These are phyloP conservation scores for Paramecium sexaurelia DNA, from an alignment of 73 alveolate species.

Conservation along the genomic window DNA sequence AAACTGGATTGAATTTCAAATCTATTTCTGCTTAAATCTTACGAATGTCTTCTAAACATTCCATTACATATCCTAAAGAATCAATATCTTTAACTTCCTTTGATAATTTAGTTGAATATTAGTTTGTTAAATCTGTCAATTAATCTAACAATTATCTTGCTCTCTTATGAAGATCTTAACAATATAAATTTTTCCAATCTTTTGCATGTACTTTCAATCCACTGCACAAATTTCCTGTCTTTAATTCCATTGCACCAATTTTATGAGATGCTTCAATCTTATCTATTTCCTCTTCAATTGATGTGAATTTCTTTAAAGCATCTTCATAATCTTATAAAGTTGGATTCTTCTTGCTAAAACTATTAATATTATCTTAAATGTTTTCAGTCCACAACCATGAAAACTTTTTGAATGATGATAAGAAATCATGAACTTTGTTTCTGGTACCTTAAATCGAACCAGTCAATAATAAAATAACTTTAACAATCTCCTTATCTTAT, in stretches of 20 bases:
- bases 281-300: conserved; percentile 90
- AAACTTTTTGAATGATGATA: conserved; percentile 95
- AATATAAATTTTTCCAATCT: conserved; percentile 84
- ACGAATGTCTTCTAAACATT: conserved; percentile 97
- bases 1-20: conserved; percentile 96
- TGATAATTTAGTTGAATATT: conserved; percentile 59
- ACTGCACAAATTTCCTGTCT: conserved; percentile 78
- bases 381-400: conserved; percentile 99
- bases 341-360: conserved; percentile 95
- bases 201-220: conserved; percentile 75
- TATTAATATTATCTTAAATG: conserved; percentile 93
- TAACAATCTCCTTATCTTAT: conserved; percentile 99
- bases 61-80: conserved; percentile 97
- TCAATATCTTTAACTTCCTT: conserved; percentile 96
- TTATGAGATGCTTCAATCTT: conserved; percentile 86
- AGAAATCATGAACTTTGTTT: conserved; percentile 88
- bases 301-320: conserved; percentile 82
- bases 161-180: conserved; percentile 94
- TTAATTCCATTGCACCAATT: conserved; percentile 97
- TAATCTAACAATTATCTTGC: conserved; percentile 92
- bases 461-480: conserved; percentile 98
- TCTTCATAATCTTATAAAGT: conserved; percentile 98
- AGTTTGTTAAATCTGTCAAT: conserved; percentile 71
- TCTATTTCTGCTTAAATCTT: conserved; percentile 98
- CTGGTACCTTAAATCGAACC: conserved; percentile 98